Base-by-base conservation (phyloP, 169 alveolate genomes). In the Eimeria falciformis region DNA sequence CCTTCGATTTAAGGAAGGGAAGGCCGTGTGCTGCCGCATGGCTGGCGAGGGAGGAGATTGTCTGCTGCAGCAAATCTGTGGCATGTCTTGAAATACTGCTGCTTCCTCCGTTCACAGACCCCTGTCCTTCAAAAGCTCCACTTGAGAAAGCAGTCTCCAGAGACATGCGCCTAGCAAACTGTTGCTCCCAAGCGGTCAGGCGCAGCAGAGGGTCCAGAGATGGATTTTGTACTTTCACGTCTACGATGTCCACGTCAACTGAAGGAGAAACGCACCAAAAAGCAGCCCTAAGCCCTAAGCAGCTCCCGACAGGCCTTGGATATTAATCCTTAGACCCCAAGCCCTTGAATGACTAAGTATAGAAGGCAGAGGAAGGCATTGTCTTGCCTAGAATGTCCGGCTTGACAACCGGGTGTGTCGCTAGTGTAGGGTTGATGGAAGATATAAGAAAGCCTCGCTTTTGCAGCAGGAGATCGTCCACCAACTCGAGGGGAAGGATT, bases 21-120 rank as follows among this genome's bases (percentile, higher is more conserved):
- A 75, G 58, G 33, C 85, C 85, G 40, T 75, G 85, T 21, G 87
- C 87, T 25, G 87, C 87, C n/a, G 87, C 87, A 55, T 78, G 87
- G 71, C 71, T 78, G 23, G 87, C 87, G 37, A 78, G 87, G 27
- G 87, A 47, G 23, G 87, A 46, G 25, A 78, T 46, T 4, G 87
- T 78, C 45, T 78, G 87, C 69, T 78, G 87, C 69, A 78, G 68
- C 47, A 78, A 69, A 27, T 78, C 87, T 78, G 87, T 78, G 43
- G 87, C 87, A 50, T 78, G 87, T n/a, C 46, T 78, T n/a, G 87
- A 78, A 47, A 78, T 45, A 69, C 87, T 78, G 50, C 69, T 23
- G 87, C 87, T 78, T 40, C 46, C 3, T 43, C 83, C 83, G 45
- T 73, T 43, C 9, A 40, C 21, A 25, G 87, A 69, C 69, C 71